Evolutionary conservation across 1,139 yeast species (phyloP).

Genomic region (Nakaseomyces delphensis): DNA sequence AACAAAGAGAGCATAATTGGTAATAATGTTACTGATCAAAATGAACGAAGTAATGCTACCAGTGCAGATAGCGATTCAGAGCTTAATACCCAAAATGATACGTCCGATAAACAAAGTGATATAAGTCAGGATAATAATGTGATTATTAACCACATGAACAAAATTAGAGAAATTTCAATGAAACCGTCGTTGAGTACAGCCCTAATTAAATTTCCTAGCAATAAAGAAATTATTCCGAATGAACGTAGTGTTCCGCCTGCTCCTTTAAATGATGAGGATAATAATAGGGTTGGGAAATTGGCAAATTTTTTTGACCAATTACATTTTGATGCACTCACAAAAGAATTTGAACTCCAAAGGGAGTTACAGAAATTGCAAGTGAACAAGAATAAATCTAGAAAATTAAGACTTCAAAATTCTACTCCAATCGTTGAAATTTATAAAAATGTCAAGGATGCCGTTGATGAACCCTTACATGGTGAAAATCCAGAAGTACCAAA

Average conservation of each 20-base stretch:
- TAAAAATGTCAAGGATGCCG: constrained; percentile 84
- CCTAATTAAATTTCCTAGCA: neutral
- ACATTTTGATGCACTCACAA: constrained; percentile 73
- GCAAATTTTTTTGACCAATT: constrained; percentile 65
- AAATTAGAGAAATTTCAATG: neutral
- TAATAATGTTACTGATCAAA: neutral
- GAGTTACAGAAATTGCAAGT: constrained; percentile 65
- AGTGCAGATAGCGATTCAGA: neutral
- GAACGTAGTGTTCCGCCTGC: neutral
- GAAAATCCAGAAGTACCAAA: constrained; percentile 5
- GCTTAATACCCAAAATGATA: neutral
- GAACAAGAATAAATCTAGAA: constrained; percentile 55
- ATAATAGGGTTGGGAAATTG: constrained; percentile 49
- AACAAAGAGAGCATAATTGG: neutral
- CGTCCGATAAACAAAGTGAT: neutral
- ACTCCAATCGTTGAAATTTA: constrained; percentile 89
- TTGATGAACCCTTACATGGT: constrained; percentile 38
- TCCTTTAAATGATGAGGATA: constrained; percentile 14
- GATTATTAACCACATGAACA: neutral
- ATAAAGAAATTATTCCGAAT: neutral
- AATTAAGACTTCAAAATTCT: constrained; percentile 66
- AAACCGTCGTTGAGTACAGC: constrained; percentile 4
- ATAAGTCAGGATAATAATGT: neutral
- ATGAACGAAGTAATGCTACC: neutral
- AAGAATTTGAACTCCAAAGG: constrained; percentile 81